Evolutionary conservation across 345 rosid genomes (phyloP), one percentile per base, ranked within the genome.

Genomic region (Syzygium jambos): DNA sequence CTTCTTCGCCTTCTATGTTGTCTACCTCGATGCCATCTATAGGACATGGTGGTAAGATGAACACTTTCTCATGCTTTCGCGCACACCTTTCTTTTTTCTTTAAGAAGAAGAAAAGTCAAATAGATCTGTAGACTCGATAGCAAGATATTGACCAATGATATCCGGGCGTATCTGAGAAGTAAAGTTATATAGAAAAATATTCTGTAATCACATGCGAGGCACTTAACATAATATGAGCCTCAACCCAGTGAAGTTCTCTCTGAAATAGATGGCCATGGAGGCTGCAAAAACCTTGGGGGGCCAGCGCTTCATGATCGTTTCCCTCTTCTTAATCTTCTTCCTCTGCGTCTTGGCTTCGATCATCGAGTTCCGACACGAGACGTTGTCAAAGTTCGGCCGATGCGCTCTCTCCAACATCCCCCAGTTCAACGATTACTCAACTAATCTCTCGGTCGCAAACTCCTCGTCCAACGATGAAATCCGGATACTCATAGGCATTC

Each of bases 401-500:
- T 94, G 96, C 85, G 93, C 97, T 51, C 83, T 92, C 85, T 52
- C 92, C 6, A 84, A 57, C 85, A 23, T 52, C 21, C 43, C 22
- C 51, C 73, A 89, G 23, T 30, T 52, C 87, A 63, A 86, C 56
- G 51, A 91, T 3, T 89, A 91, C 29, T 89, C 92, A 51, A 41
- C 78, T 46, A 73, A 73, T 9, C 34, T 21, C 12, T 61, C 65
- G 7, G 41, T 23, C 4, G 83, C 85, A 11, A 7, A 87, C 61
- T 19, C 93, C 16, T 84, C 92, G 13, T 43, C 85, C 55, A 54
- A 88, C 12, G 30, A 85, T 1, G 88, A 65, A 11, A 89, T 96
- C 82, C 93, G 98, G 65, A 93, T 97, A n/a, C 95, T 96, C 54
- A 84, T 97, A 21, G 98, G 98, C 85, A 91, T 97, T 85, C 89